Base-by-base conservation (phyloP, 371 early-diverging fungal species). In the Dichotomocladium elegans region DNA sequence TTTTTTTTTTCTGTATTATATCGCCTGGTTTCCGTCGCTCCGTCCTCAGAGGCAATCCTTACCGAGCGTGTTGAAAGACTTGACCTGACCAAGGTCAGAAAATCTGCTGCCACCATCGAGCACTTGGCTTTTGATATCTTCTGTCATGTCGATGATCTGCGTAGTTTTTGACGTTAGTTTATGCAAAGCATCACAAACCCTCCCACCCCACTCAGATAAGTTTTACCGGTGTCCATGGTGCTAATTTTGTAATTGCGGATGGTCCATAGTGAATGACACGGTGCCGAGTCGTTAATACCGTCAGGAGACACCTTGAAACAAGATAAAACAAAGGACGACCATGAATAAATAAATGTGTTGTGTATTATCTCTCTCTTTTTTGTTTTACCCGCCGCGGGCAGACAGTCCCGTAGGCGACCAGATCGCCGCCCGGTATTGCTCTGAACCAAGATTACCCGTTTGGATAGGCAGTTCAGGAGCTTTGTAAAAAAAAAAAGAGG, bases 371-470 rank as follows among this genome's bases (percentile, higher is more conserved):
- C n/a, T 26, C n/a, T n/a, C n/a, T n/a, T n/a, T n/a, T n/a, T n/a
- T n/a, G n/a, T n/a, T n/a, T 50, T 57, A 69, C 70, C 70, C 60
- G 27, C 57, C 37, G 2, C 55, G 24, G 0, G 12, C 12, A 26
- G 68, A 61, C 37, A 72, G 25, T 6, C 63, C 61, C 10, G 51
- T 47, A 3, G 63, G 51, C 15, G 72, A 72, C 72, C 72, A 72
- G 6, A 24, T 51, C 14, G 63, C 58, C 45, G 37, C 53, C 21
- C 72, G 65, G 55, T 55, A 67, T 2, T 43, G 47, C 43, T 72
- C 72, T 5, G 60, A 46, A 15, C 30, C 48, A 4, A 51, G n/a
- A n/a, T n/a, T n/a, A n/a, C n/a, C n/a, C n/a, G n/a, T n/a, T n/a
- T n/a, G n/a, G n/a, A n/a, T n/a, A n/a, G n/a, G n/a, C n/a, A n/a